Conservation (phyloP, 495 filamentous ascomycete genomes). For the Penicillium mononematosum region DNA sequence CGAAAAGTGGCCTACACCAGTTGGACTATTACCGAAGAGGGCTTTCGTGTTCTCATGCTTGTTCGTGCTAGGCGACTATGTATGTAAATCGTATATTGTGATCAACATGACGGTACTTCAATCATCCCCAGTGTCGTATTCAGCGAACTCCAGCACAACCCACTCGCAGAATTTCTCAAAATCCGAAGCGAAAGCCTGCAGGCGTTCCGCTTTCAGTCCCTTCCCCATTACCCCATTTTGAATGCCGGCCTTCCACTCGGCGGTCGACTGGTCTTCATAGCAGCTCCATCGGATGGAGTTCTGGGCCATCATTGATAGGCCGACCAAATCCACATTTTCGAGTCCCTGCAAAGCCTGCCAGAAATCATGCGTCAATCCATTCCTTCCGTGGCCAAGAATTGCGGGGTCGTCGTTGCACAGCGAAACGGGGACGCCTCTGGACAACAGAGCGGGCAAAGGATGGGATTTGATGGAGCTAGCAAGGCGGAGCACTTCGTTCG, state of each 20-base stretch:
- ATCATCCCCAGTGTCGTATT: conserved; percentile 49
- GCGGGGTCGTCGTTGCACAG: conserved; percentile 87
- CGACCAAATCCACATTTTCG: conserved; percentile 72
- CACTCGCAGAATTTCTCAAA: conserved; percentile 94
- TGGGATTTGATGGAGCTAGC: conserved; percentile 74
- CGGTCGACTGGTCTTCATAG: conserved; percentile 71
- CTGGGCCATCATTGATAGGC: conserved; percentile 78
- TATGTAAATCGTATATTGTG: not conserved
- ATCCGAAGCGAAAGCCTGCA: conserved; percentile 72
- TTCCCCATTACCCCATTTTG: conserved; percentile 71
- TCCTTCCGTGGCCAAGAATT: conserved; percentile 71
- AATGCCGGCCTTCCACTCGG: conserved; percentile 69
- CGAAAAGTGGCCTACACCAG: not conserved
- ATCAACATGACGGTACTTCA: not conserved
- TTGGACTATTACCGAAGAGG: not conserved
- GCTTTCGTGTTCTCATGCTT: not conserved
- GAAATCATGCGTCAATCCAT: conserved; percentile 82
- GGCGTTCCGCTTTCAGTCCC: conserved; percentile 64
- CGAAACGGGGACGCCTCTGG: conserved; percentile 65
- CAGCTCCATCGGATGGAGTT: conserved; percentile 89
- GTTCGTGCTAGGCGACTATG: not conserved
- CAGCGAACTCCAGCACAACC: conserved; percentile 79
- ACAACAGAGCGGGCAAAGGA: conserved; percentile 78
- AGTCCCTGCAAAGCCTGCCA: conserved; percentile 88
- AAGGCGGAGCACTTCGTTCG: conserved; percentile 78